phyloP scores from a whole-genome alignment of 805 yeast species.

The Tetrapisispora pingtungensis region DNA sequence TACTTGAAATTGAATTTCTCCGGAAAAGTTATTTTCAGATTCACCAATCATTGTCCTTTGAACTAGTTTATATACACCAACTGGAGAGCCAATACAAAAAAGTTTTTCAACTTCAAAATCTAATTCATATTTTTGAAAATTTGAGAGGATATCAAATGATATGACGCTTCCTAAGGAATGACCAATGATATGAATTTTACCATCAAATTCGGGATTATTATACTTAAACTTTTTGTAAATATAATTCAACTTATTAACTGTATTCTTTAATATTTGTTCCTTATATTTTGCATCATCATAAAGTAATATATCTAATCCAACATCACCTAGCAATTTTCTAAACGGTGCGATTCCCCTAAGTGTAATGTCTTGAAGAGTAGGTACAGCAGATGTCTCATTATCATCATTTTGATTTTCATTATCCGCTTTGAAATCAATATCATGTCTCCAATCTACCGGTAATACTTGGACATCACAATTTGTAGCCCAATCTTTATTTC shows the following conservation, averaged over 20 bases:
- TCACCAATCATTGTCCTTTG: slow-evolving; percentile 47
- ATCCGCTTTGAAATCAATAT: slow-evolving; percentile 47
- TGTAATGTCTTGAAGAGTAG: slow-evolving; percentile 61
- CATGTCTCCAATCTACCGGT: slow-evolving; percentile 89
- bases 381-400: slow-evolving; percentile 33
- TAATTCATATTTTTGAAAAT: slow-evolving; percentile 38
- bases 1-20: slow-evolving; percentile 18
- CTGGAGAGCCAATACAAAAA: slow-evolving; percentile 83
- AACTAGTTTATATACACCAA: slow-evolving; percentile 74
- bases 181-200: slow-evolving; percentile 74
- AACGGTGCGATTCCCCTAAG: slow-evolving; percentile 69
- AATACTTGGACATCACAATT: slow-evolving; percentile 69
- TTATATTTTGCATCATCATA: slow-evolving; percentile 66
- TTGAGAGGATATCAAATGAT: slow-evolving; percentile 59
- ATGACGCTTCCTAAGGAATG: slow-evolving; percentile 91
- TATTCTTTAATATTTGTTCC: slow-evolving; percentile 50
- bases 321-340: slow-evolving; percentile 75
- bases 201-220: slow-evolving; percentile 64
- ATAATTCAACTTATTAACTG: slow-evolving; percentile 51
- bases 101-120: slow-evolving; percentile 64
- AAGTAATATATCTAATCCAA: slow-evolving; percentile 70
- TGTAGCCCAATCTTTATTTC: slow-evolving; percentile 32
- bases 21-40: slow-evolving; percentile 25
- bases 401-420: slow-evolving; percentile 36
- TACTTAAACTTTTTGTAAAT: slow-evolving; percentile 49